Conservation (phyloP, 1,284 basidiomycete genomes). For the Lentinula novae-zelandiae region DNA sequence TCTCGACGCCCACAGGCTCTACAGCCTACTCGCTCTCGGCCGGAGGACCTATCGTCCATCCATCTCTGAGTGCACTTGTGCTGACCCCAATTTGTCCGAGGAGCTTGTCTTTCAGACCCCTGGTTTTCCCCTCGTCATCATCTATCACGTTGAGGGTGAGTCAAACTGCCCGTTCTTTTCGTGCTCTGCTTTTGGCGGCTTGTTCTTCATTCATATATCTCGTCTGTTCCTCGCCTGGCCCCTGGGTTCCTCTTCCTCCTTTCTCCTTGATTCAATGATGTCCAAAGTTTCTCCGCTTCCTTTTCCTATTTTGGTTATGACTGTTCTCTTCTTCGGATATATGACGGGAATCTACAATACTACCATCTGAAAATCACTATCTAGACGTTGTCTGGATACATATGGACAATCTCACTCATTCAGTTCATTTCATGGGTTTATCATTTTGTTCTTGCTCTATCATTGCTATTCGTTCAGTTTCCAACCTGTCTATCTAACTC, state of each 20-base stretch:
- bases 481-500: not conserved
- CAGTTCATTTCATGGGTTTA: not conserved
- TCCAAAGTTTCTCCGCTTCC: not conserved
- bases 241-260: not conserved
- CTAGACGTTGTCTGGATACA: not conserved
- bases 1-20: slow-evolving; percentile 54
- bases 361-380: not conserved
- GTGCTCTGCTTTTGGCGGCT: not conserved
- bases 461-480: not conserved
- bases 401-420: not conserved
- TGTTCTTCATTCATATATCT: not conserved
- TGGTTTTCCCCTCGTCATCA: slow-evolving; percentile 86
- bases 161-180: slow-evolving; percentile 8
- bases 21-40: slow-evolving; percentile 97
- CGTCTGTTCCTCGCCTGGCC: not conserved
- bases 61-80: slow-evolving; percentile 85
- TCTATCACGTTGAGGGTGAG: slow-evolving; percentile 79
- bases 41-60: slow-evolving; percentile 95
- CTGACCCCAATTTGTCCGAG: slow-evolving; percentile 95
- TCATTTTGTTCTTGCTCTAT: not conserved
- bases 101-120: slow-evolving; percentile 88
- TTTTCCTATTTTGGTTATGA: not conserved
- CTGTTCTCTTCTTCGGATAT: not conserved
- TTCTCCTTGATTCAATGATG: not conserved
- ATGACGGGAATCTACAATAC: not conserved